These are phyloP conservation scores for Aspergillus arachidicola DNA, from an alignment of 2,329 filamentous ascomycete genomes.

Conservation along the genomic window DNA sequence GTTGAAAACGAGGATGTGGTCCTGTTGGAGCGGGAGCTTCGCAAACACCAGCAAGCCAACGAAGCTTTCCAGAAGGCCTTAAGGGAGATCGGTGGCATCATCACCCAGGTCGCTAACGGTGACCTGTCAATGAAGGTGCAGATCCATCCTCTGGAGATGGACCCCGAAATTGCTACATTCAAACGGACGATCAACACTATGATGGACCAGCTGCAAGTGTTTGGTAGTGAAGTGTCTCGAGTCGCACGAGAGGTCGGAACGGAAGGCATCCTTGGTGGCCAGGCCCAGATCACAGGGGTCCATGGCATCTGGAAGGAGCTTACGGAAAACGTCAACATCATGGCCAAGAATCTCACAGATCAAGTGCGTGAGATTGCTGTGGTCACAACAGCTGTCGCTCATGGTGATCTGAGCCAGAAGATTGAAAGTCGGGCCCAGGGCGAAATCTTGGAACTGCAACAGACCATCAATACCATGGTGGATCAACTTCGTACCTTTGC, in stretches of 20 bases:
- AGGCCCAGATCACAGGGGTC: conserved; percentile 90
- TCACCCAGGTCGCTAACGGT: conserved; percentile 92
- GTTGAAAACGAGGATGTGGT: conserved; percentile 87
- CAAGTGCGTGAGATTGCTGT: conserved; percentile 85
- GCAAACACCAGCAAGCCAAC: conserved; percentile 97
- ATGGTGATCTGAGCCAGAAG: conserved; percentile 81
- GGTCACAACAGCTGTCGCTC: conserved; percentile 80
- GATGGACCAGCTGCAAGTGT: conserved; percentile 97
- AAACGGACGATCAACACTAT: conserved; percentile 98
- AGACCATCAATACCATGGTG: conserved; percentile 89
- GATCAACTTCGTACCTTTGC: conserved; percentile 82
- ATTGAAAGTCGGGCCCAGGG: conserved; percentile 79
- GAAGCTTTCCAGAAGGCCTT: conserved; percentile 97
- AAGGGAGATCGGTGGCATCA: conserved; percentile 94
- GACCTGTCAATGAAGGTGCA: conserved; percentile 96
- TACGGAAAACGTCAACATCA: conserved; percentile 85
- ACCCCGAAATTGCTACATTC: conserved; percentile 96
- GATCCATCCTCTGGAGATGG: conserved; percentile 94
- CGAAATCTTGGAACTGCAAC: conserved; percentile 80
- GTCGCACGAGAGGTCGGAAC: conserved; percentile 95
- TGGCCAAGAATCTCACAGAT: conserved; percentile 80
- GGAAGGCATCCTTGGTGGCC: conserved; percentile 89
- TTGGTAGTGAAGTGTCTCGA: conserved; percentile 93
- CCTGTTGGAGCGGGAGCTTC: conserved; percentile 86
- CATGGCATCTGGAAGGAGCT: conserved; percentile 98